Evolutionary conservation across 73 alveolate genomes (phyloP).

Genomic region (Vitrella brassicaformis): DNA sequence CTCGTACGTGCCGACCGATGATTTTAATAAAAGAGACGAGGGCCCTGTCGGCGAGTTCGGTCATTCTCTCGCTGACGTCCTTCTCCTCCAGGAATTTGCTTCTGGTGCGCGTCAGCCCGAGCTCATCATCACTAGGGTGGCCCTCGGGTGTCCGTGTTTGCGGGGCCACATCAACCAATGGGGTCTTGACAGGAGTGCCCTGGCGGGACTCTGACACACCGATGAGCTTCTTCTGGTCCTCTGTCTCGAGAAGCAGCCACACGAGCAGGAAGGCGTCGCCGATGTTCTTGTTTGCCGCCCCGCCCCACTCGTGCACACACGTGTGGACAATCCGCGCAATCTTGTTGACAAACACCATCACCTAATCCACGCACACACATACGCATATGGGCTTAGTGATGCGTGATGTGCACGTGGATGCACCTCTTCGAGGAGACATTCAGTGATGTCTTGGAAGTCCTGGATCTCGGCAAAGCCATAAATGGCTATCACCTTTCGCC

Average conservation of each 20-base stretch:
- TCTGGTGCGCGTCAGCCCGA: too few relatives aligned
- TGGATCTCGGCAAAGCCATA: constrained; percentile 47
- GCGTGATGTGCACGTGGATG: background rate
- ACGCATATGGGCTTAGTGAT: background rate
- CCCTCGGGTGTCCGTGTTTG: background rate
- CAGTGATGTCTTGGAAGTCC: constrained; percentile 57
- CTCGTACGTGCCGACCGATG: background rate
- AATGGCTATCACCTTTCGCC: constrained; percentile 36
- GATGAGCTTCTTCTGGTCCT: background rate
- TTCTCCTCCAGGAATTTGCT: too few relatives aligned
- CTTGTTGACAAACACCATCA: constrained; percentile 64
- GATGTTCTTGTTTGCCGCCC: constrained; percentile 60
- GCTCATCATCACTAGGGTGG: too few relatives aligned
- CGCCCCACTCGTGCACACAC: constrained; percentile 52
- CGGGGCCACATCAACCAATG: too few relatives aligned
- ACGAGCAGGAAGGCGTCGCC: constrained; percentile 67
- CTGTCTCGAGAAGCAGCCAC: constrained; percentile 55
- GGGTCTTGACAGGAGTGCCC: too few relatives aligned
- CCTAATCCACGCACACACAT: constrained; percentile 48
- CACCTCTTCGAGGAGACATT: constrained; percentile 1
- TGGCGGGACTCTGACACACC: too few relatives aligned
- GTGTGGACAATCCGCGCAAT: constrained; percentile 66
- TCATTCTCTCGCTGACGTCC: background rate
- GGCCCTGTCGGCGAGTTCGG: background rate
- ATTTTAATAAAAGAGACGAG: background rate